Base-by-base conservation (phyloP, 179 eudicot species). In the Heliamphora pulchella region DNA sequence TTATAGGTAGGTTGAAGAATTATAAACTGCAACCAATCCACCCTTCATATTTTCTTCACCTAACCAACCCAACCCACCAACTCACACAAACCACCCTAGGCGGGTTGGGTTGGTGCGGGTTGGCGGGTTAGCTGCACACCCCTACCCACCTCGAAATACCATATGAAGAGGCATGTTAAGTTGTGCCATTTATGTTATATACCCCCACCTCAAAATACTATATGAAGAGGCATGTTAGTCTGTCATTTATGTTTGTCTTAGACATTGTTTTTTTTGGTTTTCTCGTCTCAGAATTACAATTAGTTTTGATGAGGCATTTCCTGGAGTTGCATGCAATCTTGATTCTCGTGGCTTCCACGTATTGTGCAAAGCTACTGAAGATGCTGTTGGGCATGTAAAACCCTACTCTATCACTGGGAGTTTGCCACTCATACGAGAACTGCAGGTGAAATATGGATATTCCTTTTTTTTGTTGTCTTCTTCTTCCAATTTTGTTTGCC, bases 331-430 rank as follows among this genome's bases (percentile, higher is more conserved):
- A 54, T 93, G 99, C 86, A 85, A 91, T 85, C 97, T 96, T 64
- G 85, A 96, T 61, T 96, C 99, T 68, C 98, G 87, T 67, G 99
- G 99, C 70, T 96, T 86, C 85, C 93, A 92, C 61, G 97, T 92
- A 13, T 83, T 96, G 80, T 93, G 98, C 87, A 89, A 96, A 87
- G 97, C 99, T 77, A 96, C 99, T 57, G 90, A 94, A 90, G 97
- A 96, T 84, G 91, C 88, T 78, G 97, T 96, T 80, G 99, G 99
- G 58, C 88, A 91, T 87, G 92, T 87, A 58, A 86, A 96, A 87
- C 99, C 99, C 63, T 96, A 93, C 86, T 92, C 99, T 73, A 92
- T 93, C 65, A 96, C 98, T 4, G 99, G 99, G 80, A 93, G 86
- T 80, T 88, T 96, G 89, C 99, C 99, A 15, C 92, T 96, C 61